Evolutionary conservation across 257 asterid genomes (phyloP).

Genomic region (Przewalskia tangutica): DNA sequence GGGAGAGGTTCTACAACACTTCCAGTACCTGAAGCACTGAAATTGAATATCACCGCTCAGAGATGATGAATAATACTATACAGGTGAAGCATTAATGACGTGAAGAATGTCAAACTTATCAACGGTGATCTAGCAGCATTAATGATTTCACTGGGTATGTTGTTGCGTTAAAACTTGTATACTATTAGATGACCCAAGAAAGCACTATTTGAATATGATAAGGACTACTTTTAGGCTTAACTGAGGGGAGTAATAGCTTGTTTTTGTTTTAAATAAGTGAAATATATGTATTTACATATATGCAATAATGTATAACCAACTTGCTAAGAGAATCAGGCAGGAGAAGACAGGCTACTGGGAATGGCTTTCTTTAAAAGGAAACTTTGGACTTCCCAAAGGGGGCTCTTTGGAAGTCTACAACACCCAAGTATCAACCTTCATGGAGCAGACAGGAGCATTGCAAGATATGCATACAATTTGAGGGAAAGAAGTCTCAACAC

Average conservation of each 20-base stretch:
- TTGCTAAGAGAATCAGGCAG: background rate
- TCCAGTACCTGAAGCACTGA: slow-evolving; percentile 85
- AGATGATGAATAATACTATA: background rate
- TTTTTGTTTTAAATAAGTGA: background rate
- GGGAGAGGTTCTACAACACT: slow-evolving; percentile 75
- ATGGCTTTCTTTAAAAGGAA: background rate
- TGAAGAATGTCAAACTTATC: background rate
- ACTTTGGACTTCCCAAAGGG: background rate
- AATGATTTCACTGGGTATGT: too few species aligned
- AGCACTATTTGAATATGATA: background rate
- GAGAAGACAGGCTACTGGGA: background rate
- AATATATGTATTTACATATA: background rate
- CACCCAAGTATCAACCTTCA: background rate
- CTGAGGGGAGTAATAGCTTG: background rate
- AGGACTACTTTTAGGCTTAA: background rate
- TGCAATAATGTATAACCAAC: background rate
- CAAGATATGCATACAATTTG: background rate
- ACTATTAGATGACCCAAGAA: background rate
- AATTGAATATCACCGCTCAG: slow-evolving; percentile 20
- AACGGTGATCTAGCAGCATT: background rate
- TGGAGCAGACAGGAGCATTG: background rate
- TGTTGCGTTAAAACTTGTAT: background rate
- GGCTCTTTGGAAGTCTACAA: background rate
- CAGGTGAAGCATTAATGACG: background rate
- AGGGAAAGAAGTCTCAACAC: background rate